phyloP scores from a whole-genome alignment of 2,329 filamentous ascomycete species.

The Fusarium sublunatum region DNA sequence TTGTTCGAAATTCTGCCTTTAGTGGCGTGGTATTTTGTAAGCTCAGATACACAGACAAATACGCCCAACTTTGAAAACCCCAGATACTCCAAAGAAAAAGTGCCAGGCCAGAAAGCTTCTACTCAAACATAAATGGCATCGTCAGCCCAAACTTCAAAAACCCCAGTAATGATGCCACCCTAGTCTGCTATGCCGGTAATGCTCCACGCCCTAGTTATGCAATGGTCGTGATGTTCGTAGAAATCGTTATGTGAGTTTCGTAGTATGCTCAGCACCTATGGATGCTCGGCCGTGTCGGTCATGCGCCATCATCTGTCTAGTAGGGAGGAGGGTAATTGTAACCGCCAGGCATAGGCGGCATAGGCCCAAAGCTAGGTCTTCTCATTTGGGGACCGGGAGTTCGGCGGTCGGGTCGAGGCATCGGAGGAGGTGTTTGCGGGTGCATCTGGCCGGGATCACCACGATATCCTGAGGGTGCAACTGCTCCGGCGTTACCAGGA shows the following conservation, averaged over 20 bases:
- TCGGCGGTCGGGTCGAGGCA: constrained; percentile 42
- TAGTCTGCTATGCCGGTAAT: constrained; percentile 41
- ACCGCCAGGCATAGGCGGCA: constrained; percentile 38
- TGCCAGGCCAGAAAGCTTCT: constrained; percentile 36
- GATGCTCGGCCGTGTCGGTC: constrained; percentile 23
- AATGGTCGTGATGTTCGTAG: constrained; percentile 46
- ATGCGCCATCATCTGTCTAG: constrained; percentile 16
- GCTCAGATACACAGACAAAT: constrained; percentile 38
- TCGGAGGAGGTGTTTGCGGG: constrained; percentile 44
- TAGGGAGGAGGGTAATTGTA: constrained; percentile 40
- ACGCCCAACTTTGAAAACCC: constrained; percentile 37
- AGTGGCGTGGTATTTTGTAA: constrained; percentile 44
- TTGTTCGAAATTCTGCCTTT: constrained; percentile 38
- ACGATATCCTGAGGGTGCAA: constrained; percentile 43
- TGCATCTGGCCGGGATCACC: constrained; percentile 44
- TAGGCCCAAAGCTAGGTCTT: constrained; percentile 36
- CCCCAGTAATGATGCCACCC: constrained; percentile 41
- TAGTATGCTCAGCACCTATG: constrained; percentile 27
- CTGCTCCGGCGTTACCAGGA: constrained; percentile 42
- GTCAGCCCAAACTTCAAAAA: constrained; percentile 43
- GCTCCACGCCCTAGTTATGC: constrained; percentile 45
- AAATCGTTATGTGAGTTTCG: constrained; percentile 42
- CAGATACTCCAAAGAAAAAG: constrained; percentile 45
- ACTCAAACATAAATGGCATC: constrained; percentile 37
- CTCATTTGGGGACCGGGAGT: constrained; percentile 46